Evolutionary conservation across 163 green algal genomes (phyloP).

Genomic region (Chlorella variabilis): DNA sequence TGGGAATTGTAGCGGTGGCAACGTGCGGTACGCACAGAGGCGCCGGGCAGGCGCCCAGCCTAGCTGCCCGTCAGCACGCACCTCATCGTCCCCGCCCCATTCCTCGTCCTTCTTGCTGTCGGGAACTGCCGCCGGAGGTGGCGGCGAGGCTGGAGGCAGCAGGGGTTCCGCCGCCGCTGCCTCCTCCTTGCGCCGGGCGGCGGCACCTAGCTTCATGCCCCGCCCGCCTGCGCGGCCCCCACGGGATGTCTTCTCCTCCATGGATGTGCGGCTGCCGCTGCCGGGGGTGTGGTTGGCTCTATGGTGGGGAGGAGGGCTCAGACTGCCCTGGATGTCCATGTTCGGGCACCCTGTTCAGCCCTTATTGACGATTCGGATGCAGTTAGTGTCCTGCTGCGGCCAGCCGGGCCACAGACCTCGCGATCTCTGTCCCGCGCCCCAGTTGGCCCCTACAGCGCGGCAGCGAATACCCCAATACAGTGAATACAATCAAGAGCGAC

Average conservation of each 20-base stretch:
- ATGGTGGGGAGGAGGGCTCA: not conserved
- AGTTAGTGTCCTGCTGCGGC: too few species aligned
- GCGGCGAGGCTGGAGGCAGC: not conserved
- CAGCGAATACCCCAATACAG: too few species aligned
- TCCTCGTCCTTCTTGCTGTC: slow-evolving; percentile 12
- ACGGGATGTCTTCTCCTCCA: not conserved
- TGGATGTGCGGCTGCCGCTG: not conserved
- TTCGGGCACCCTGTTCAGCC: too few species aligned
- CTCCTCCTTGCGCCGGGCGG: not conserved
- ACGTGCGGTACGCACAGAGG: not conserved
- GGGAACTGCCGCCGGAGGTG: not conserved
- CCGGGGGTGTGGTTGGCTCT: not conserved
- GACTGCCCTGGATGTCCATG: too few species aligned
- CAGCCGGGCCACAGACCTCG: too few species aligned
- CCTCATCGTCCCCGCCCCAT: slow-evolving; percentile 20
- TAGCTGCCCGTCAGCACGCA: not conserved
- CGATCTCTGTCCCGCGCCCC: too few species aligned
- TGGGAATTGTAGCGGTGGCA: not conserved
- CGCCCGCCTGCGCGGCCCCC: not conserved
- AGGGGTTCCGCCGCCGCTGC: not conserved
- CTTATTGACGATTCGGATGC: too few species aligned
- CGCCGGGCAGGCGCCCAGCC: too few species aligned
- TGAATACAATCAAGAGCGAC: too few species aligned
- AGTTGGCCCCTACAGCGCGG: too few species aligned
- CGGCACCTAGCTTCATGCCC: slow-evolving; percentile 11